Evolutionary conservation across 1,284 basidiomycete species (phyloP).

Genomic region (Fistulinella cinereoalba): DNA sequence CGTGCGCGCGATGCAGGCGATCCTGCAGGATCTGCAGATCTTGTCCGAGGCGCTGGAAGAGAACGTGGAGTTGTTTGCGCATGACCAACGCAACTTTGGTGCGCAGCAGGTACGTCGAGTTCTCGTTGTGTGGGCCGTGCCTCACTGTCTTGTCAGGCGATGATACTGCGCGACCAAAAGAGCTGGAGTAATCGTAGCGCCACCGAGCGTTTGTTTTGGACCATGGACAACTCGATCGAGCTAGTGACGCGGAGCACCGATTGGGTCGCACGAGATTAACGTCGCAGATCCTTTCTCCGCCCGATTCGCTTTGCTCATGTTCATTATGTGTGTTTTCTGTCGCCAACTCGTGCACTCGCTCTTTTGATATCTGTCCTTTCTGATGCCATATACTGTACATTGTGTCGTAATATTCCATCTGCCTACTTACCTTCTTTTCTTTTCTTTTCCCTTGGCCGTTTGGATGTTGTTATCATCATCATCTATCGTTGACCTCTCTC

Average conservation of each 20-base stretch:
- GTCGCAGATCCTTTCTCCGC: not conserved
- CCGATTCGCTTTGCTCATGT: not conserved
- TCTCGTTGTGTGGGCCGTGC: not conserved
- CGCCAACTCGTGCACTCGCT: constrained; percentile 3
- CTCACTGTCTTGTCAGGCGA: constrained; percentile 57
- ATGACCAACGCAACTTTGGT: constrained; percentile 88
- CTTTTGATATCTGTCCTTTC: constrained; percentile 4
- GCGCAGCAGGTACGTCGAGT: constrained; percentile 74
- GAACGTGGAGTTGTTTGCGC: constrained; percentile 85
- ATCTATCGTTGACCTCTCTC: constrained; percentile 9
- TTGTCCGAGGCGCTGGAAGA: constrained; percentile 85
- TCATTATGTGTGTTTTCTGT: constrained; percentile 9
- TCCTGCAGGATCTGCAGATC: constrained; percentile 81
- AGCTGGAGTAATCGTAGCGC: constrained; percentile 87
- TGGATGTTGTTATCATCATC: constrained; percentile 16
- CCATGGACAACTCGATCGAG: constrained; percentile 81
- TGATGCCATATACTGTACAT: constrained; percentile 23
- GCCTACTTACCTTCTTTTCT: constrained; percentile 12
- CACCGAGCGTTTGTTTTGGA: constrained; percentile 87
- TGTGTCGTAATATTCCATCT: constrained; percentile 23
- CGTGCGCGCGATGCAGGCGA: constrained; percentile 76
- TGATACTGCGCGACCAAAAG: constrained; percentile 90
- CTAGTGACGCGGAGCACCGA: constrained; percentile 77
- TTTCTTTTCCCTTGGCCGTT: not conserved
- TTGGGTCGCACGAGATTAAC: constrained; percentile 73